Evolutionary conservation across 345 rosid species (phyloP).

Genomic region (Tarenaya hassleriana): DNA sequence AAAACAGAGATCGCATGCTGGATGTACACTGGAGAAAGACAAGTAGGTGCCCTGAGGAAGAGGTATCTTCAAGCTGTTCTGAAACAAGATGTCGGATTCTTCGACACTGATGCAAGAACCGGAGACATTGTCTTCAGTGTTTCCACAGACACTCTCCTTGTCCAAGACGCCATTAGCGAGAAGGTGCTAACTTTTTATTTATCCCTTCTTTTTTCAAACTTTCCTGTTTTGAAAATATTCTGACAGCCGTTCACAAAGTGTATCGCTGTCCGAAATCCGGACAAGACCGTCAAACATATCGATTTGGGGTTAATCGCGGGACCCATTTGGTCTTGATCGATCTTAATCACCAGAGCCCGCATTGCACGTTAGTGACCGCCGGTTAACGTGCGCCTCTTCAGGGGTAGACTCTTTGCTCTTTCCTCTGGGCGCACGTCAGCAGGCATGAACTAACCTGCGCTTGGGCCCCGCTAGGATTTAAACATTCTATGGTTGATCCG

Average conservation of each 20-base stretch:
- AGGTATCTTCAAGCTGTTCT: constrained; percentile 79
- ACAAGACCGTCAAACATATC: constrained; percentile 15
- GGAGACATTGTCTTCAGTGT: constrained; percentile 83
- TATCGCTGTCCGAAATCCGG: background rate
- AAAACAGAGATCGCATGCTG: constrained; percentile 73
- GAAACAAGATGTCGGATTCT: constrained; percentile 90
- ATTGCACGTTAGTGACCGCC: constrained; percentile 21
- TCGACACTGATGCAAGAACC: constrained; percentile 87
- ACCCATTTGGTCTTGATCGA: constrained; percentile 30
- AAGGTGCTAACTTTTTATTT: constrained; percentile 42
- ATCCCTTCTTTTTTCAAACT: background rate
- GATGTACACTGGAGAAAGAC: constrained; percentile 95
- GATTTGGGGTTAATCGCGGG: constrained; percentile 37
- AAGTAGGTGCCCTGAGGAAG: constrained; percentile 65
- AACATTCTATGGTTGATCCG: constrained; percentile 18
- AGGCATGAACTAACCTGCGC: constrained; percentile 32
- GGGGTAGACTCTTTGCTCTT: background rate
- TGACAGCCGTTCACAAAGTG: too few relatives aligned
- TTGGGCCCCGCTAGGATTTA: constrained; percentile 4
- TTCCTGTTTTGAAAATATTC: too few relatives aligned
- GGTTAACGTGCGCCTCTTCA: constrained; percentile 18
- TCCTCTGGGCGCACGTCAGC: constrained; percentile 39
- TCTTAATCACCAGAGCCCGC: constrained; percentile 13
- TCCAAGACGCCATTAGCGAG: constrained; percentile 92
- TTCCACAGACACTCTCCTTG: constrained; percentile 85